Conservation (phyloP, 2,329 filamentous ascomycete genomes). For the Pseudonectria foliicola region DNA sequence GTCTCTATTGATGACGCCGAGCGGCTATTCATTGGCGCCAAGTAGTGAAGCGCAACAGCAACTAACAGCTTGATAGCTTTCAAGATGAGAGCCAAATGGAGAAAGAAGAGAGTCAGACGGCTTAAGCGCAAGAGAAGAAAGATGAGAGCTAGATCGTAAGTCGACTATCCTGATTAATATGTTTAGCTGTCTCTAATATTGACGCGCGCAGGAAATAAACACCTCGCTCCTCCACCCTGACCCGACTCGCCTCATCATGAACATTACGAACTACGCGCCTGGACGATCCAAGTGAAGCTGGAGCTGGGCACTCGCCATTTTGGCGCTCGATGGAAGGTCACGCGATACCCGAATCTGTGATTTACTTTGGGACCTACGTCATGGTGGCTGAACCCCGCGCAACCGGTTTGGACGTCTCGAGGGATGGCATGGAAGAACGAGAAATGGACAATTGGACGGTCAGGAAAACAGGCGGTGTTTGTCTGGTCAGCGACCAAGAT, state of each 20-base stretch:
- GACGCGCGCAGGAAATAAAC: conserved; percentile 55
- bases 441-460: conserved; percentile 25
- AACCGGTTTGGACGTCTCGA: conserved; percentile 22
- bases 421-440: conserved; percentile 24
- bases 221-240: conserved; percentile 51
- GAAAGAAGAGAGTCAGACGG: conserved; percentile 99
- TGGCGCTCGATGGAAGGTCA: conserved; percentile 13
- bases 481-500: conserved; percentile 19
- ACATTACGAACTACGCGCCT: conserved; percentile 29
- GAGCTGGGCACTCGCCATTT: conserved; percentile 16
- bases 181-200: conserved; percentile 25
- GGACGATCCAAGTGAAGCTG: conserved; percentile 20
- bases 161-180: conserved; percentile 12
- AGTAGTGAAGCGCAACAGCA: conserved; percentile 1
- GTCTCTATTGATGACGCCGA: conserved; percentile 6
- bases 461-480: conserved; percentile 25
- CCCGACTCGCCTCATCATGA: conserved; percentile 39
- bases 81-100: conserved; percentile 95
- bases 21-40: conserved; percentile 1
- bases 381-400: conserved; percentile 23
- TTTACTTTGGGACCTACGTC: conserved; percentile 23
- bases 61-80: conserved; percentile 30
- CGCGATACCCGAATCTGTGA: conserved; percentile 14
- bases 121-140: conserved; percentile 99
- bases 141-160: conserved; percentile 96